Conservation (phyloP, 2,329 filamentous ascomycete species). For the Cercospora zeae-maydis region DNA sequence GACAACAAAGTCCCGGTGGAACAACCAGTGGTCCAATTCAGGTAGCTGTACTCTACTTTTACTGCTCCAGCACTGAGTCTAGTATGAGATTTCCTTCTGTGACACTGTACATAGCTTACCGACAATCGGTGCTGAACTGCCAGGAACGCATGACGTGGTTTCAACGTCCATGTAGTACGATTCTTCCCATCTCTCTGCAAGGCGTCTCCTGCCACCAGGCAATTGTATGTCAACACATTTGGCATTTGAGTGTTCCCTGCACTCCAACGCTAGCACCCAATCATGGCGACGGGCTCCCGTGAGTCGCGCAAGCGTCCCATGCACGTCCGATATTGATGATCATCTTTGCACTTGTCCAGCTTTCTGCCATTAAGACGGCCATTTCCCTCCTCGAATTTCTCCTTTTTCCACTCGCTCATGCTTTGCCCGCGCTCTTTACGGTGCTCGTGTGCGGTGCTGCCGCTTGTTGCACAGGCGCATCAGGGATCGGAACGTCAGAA, state of each 20-base stretch:
- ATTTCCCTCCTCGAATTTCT: background rate
- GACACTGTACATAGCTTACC: constrained; percentile 3
- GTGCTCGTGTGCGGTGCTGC: constrained; percentile 26
- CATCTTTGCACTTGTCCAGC: background rate
- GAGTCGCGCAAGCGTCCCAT: background rate
- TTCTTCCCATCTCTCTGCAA: background rate
- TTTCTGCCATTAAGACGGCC: background rate
- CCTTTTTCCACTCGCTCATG: background rate
- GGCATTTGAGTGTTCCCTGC: background rate
- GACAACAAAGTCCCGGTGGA: constrained; percentile 38
- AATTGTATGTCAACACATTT: background rate
- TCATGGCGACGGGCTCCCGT: background rate
- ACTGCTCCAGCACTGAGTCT: background rate
- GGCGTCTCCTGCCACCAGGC: background rate
- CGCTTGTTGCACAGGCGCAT: constrained; percentile 56
- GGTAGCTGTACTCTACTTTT: constrained; percentile 17
- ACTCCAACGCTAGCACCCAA: background rate
- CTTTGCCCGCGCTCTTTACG: constrained; percentile 27
- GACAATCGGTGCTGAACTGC: background rate
- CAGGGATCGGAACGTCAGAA: constrained; percentile 87
- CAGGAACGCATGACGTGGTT: background rate
- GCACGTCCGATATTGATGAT: background rate
- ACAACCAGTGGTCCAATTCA: constrained; percentile 29
- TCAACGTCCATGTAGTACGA: background rate
- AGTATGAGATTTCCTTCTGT: background rate